phyloP scores from a whole-genome alignment of 2,329 filamentous ascomycete species.

The Cryphonectria carpinicola region DNA sequence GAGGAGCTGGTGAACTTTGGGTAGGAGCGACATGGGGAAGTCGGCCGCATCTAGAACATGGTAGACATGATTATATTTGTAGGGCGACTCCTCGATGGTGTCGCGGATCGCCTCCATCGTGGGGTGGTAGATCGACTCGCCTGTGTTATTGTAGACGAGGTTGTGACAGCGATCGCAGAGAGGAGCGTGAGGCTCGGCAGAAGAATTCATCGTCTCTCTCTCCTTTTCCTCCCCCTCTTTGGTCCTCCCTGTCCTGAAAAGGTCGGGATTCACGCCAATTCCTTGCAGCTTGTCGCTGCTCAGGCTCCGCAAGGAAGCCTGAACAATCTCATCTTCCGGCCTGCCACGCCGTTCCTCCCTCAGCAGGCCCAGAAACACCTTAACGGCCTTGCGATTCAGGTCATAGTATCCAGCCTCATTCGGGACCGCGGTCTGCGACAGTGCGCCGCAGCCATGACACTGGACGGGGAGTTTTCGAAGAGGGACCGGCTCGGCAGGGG shows the following conservation, averaged over 20 bases:
- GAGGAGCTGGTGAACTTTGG: conserved; percentile 72
- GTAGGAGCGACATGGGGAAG: conserved; percentile 91
- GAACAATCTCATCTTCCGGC: conserved; percentile 52
- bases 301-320: conserved; percentile 48
- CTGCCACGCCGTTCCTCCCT: conserved; percentile 32
- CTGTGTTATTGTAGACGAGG: conserved; percentile 74
- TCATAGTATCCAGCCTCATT: conserved; percentile 63
- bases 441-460: conserved; percentile 68
- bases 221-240: neutral
- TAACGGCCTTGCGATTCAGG: conserved; percentile 54
- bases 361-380: conserved; percentile 49
- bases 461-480: conserved; percentile 52
- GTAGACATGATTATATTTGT: conserved; percentile 92
- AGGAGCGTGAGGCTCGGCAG: conserved; percentile 47
- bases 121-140: conserved; percentile 76
- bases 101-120: conserved; percentile 79
- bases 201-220: neutral
- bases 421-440: conserved; percentile 59
- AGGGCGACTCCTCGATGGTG: conserved; percentile 85
- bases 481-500: neutral
- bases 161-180: conserved; percentile 88
- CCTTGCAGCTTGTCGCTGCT: conserved; percentile 47
- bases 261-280: conserved; percentile 51
- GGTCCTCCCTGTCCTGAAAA: conserved; percentile 36
- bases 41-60: conserved; percentile 95